Percentiles rank a stretch among this genome's conserved stretches.
Evolutionary conservation across 805 yeast genomes (phyloP).

Genomic region (Candida silvicultrix): DNA sequence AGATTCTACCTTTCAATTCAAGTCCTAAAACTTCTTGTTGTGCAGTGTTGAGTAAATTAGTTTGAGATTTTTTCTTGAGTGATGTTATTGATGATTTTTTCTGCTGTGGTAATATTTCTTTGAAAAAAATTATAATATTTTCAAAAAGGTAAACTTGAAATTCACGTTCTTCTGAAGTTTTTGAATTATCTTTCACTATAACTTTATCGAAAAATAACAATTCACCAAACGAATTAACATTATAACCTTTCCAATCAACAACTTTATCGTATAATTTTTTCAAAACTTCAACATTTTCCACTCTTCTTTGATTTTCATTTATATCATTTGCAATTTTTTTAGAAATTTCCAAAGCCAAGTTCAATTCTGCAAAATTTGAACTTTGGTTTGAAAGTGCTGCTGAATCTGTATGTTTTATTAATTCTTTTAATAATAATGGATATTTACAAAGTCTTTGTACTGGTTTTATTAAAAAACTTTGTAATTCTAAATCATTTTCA

Average conservation of each 20-base stretch:
- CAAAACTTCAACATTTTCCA: conserved; percentile 74
- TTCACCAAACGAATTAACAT: conserved; percentile 75
- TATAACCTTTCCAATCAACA: conserved; percentile 89
- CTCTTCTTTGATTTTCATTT: conserved; percentile 88
- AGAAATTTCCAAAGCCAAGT: conserved; percentile 63
- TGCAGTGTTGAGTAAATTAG: conserved; percentile 10
- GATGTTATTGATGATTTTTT: conserved; percentile 42
- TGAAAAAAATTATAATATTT: conserved; percentile 55
- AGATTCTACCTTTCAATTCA: conserved; percentile 77
- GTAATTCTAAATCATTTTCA: conserved; percentile 84
- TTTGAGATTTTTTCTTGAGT: conserved; percentile 31
- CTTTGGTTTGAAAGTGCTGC: conserved; percentile 19
- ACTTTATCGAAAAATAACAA: conserved; percentile 69
- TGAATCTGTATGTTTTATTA: conserved; percentile 56
- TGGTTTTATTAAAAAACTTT: conserved; percentile 85
- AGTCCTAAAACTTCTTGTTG: conserved; percentile 29
- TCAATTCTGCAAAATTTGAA: conserved; percentile 58
- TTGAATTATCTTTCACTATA: conserved; percentile 51
- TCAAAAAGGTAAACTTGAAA: conserved; percentile 89
- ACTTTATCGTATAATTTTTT: conserved; percentile 69
- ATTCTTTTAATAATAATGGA: conserved; percentile 74
- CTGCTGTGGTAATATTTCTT: conserved; percentile 40
- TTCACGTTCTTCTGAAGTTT: conserved; percentile 64
- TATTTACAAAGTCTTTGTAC: conserved; percentile 95
- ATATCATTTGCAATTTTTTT: conserved; percentile 82